Base-by-base conservation (phyloP, 306 rosid species). In the Fagus crenata region DNA sequence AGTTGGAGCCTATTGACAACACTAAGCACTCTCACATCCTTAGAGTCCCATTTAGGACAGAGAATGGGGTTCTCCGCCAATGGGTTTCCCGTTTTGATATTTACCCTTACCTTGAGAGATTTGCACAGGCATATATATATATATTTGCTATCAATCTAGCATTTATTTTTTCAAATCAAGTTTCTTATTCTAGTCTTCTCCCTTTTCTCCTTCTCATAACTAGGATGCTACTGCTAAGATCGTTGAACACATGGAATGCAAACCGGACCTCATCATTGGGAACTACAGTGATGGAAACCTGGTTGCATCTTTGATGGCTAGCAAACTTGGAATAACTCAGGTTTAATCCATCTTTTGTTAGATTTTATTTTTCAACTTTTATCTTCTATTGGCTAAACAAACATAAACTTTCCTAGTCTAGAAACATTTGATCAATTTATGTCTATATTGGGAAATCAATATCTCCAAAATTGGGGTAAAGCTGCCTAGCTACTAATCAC, bases 31-130 rank as follows among this genome's bases (percentile, higher is more conserved):
- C 97, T 14, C 82, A 85, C 67, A 94, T 94, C 61, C 86, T 94
- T 49, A 90, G 98, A 51, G 98, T 94, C 41, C 97, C 97, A 71
- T 94, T 94, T 18, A 72, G 67, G 53, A 92, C 97, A 39, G 85
- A 89, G 33, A 83, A 88, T 7, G 97, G 94, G 60, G 79, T 89
- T 67, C 77, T 94, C 12, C 85, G 71, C 7, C 89, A 75, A 67
- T 94, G 98, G 98, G 90, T 94, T 84, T 94, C 98, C 69, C 96
- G 98, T 68, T 94, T 94, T 72, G 97, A 94, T 74, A 71, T 92
- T 77, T 94, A 94, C 67, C 98, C 98, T 22, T 94, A 85, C 67
- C 96, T 94, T 54, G 97, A 94, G 89, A 82, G 85, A 84, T 94
- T 84, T 84, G 82, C 97, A 7, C 90, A 89, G 90, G 98, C 78